Evolutionary conservation across 148 eudicot species (phyloP).

Genomic region (Beta vulgaris): DNA sequence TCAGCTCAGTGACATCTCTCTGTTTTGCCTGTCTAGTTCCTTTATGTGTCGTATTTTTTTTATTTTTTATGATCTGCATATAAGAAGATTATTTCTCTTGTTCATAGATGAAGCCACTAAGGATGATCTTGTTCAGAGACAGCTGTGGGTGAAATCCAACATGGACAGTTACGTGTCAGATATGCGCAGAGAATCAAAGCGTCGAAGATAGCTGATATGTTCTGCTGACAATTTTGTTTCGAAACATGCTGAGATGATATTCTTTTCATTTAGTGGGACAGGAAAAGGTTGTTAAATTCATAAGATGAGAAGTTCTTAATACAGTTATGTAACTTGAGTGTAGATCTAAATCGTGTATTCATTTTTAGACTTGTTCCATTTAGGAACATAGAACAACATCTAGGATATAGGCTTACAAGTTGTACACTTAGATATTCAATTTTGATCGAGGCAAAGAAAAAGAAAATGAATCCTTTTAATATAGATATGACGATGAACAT

Average conservation of each 20-base stretch:
- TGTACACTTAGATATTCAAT: background rate
- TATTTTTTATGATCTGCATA: background rate
- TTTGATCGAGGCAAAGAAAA: background rate
- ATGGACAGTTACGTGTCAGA: slow-evolving; percentile 69
- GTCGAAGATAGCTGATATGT: slow-evolving; percentile 61
- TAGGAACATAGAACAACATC: background rate
- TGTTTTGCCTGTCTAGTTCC: background rate
- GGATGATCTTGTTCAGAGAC: slow-evolving; percentile 76
- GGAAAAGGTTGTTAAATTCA: background rate
- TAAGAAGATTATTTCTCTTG: slow-evolving; percentile 10
- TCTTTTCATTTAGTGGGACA: background rate
- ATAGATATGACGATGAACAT: background rate
- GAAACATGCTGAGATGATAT: background rate
- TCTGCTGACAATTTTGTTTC: slow-evolving; percentile 22
- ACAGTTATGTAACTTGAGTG: slow-evolving; percentile 20
- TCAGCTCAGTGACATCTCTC: background rate
- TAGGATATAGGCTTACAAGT: background rate
- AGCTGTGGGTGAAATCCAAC: slow-evolving; percentile 77
- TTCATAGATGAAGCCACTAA: slow-evolving; percentile 63
- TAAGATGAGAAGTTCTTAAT: slow-evolving; percentile 15
- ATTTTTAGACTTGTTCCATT: background rate
- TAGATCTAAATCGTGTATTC: slow-evolving; percentile 4
- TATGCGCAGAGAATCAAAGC: slow-evolving; percentile 93
- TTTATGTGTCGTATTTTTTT: background rate
- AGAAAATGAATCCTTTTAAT: background rate